phyloP scores from a whole-genome alignment of 2,329 filamentous ascomycete genomes.

The Diaporthe sp. region DNA sequence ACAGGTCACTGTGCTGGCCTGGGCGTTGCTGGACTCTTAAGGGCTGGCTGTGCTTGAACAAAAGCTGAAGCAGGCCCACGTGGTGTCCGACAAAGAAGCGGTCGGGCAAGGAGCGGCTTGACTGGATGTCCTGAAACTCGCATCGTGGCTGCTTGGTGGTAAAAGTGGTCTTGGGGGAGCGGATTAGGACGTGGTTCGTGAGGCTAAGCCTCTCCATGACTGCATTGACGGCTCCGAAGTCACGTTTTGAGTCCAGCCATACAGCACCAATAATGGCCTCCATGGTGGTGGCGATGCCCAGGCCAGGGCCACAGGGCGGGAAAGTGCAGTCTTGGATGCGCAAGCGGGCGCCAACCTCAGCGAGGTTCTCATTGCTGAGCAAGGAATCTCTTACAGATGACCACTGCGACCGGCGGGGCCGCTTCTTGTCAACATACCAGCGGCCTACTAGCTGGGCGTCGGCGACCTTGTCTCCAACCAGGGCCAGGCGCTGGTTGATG shows the following conservation, averaged over 20 bases:
- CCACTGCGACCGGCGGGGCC: background rate
- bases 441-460: background rate
- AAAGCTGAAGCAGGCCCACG: constrained; percentile 6
- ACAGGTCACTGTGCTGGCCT: background rate
- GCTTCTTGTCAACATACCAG: background rate
- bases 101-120: background rate
- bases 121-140: background rate
- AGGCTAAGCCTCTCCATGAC: constrained; percentile 10
- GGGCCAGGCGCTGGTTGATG: background rate
- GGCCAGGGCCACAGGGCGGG: background rate
- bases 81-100: constrained; percentile 10
- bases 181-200: background rate
- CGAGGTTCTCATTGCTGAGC: constrained; percentile 12
- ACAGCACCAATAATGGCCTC: constrained; percentile 20
- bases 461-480: background rate
- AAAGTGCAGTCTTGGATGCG: background rate
- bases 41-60: background rate
- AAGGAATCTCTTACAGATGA: background rate
- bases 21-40: background rate
- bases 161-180: background rate
- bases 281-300: constrained; percentile 1
- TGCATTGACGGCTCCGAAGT: background rate
- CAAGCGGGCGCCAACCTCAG: background rate
- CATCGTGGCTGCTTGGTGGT: background rate
- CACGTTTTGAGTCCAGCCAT: constrained; percentile 11